Evolutionary conservation across 2,329 filamentous ascomycete genomes (phyloP).

Genomic region (Mycosphaerella sp.): DNA sequence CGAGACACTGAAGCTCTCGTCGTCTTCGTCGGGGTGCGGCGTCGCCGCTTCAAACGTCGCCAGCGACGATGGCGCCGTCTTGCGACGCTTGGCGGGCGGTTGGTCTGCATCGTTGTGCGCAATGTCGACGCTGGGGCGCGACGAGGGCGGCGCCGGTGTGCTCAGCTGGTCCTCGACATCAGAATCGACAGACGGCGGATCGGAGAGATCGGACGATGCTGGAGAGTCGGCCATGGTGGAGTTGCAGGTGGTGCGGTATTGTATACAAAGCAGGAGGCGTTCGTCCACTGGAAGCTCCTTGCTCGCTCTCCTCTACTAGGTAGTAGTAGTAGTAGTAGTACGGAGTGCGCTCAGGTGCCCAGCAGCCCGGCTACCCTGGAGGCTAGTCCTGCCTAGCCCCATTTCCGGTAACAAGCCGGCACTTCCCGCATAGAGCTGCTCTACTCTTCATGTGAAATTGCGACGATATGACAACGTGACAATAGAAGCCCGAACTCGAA

Average conservation of each 20-base stretch:
- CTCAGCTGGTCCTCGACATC: slow-evolving; percentile 51
- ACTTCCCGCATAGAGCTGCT: no score
- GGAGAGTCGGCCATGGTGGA: slow-evolving; percentile 47
- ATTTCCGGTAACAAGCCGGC: no score
- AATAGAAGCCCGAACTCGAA: no score
- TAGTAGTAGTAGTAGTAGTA: no score
- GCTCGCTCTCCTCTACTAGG: no score
- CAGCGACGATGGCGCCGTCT: slow-evolving; percentile 29
- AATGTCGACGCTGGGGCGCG: slow-evolving; percentile 40
- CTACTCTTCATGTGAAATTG: no score
- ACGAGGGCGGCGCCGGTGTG: slow-evolving; percentile 45
- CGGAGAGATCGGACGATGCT: slow-evolving; percentile 56
- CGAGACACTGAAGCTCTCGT: slow-evolving; percentile 59
- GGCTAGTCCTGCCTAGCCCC: no score
- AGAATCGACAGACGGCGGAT: slow-evolving; percentile 58
- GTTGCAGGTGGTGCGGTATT: not conserved
- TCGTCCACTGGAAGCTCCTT: no score
- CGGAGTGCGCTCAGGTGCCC: no score
- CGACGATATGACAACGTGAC: no score
- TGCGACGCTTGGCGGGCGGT: slow-evolving; percentile 37
- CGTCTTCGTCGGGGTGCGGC: slow-evolving; percentile 34
- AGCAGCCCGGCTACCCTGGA: no score
- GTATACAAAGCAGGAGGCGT: no score
- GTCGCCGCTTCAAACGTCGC: slow-evolving; percentile 24
- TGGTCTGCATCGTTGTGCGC: slow-evolving; percentile 31